A percentile compares a stretch with the other conserved stretches of the same genome.
Evolutionary conservation across 163 green algal species (phyloP).

Genomic region (Chlamydomonas reinhardtii): DNA sequence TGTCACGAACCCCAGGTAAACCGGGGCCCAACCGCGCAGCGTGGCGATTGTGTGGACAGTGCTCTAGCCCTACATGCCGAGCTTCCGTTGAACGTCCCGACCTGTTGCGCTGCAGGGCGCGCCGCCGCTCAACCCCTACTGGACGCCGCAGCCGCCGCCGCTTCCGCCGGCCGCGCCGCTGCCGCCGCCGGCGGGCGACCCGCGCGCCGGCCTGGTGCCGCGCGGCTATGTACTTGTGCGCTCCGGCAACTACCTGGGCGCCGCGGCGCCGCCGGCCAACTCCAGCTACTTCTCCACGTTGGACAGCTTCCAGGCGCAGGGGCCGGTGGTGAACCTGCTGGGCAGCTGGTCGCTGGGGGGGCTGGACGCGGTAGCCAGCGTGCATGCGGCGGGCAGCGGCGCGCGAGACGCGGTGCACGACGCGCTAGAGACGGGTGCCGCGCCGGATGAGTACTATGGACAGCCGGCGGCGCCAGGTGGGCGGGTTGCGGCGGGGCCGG

Average conservation of each 20-base stretch:
- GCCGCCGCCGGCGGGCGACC: neutral
- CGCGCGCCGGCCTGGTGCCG: neutral
- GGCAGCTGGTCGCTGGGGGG: neutral
- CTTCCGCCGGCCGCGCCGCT: neutral
- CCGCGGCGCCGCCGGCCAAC: no score
- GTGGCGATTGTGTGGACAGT: no score
- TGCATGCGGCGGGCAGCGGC: neutral
- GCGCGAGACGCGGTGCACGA: no score
- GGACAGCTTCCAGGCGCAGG: neutral
- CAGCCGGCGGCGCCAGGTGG: no score
- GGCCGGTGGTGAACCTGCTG: neutral
- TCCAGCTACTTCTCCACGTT: neutral
- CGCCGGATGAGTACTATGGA: no score
- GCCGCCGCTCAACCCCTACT: neutral
- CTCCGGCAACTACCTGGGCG: neutral
- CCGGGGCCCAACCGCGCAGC: no score
- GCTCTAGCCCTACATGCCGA: no score
- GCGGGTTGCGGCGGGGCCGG: no score
- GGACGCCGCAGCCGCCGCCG: neutral
- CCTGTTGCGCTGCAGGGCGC: no score
- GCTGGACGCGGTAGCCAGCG: neutral
- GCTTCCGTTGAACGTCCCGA: no score
- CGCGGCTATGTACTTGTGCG: neutral
- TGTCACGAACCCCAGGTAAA: no score
- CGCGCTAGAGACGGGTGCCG: no score